phyloP scores from a whole-genome alignment of 768 basidiomycete genomes.

The Filobasidium wieringae region DNA sequence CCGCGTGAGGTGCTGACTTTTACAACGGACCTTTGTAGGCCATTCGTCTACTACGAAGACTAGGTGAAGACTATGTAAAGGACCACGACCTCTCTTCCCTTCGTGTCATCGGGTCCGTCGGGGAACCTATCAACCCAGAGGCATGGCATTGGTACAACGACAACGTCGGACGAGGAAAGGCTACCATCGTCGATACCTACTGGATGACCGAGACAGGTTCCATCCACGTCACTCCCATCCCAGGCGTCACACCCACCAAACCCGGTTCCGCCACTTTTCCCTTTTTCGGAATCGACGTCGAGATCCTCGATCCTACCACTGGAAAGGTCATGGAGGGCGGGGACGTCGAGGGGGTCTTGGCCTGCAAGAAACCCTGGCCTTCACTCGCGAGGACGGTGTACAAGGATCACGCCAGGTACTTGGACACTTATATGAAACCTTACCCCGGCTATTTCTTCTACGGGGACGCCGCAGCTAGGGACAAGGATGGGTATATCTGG shows the following conservation, averaged over 20 bases:
- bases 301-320: constrained; percentile 69
- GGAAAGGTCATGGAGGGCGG: constrained; percentile 64
- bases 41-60: constrained; percentile 76
- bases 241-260: constrained; percentile 90
- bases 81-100: constrained; percentile 67
- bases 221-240: constrained; percentile 87
- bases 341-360: constrained; percentile 81
- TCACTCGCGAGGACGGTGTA: constrained; percentile 87
- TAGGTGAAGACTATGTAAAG: constrained; percentile 77
- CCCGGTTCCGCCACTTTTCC: constrained; percentile 94
- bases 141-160: constrained; percentile 99
- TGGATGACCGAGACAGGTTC: constrained; percentile 98
- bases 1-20: not conserved
- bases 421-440: constrained; percentile 63
- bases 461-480: constrained; percentile 91
- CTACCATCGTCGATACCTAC: constrained; percentile 76
- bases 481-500: constrained; percentile 95
- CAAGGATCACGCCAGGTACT: constrained; percentile 76
- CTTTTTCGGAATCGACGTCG: constrained; percentile 89
- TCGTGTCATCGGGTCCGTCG: constrained; percentile 81
- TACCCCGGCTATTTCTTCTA: constrained; percentile 43
- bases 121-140: constrained; percentile 98
- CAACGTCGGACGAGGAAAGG: constrained; percentile 73
- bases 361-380: constrained; percentile 79
- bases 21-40: constrained; percentile 63